Evolutionary conservation across 768 basidiomycete genomes (phyloP).

Genomic region (Amyloporia xantha): DNA sequence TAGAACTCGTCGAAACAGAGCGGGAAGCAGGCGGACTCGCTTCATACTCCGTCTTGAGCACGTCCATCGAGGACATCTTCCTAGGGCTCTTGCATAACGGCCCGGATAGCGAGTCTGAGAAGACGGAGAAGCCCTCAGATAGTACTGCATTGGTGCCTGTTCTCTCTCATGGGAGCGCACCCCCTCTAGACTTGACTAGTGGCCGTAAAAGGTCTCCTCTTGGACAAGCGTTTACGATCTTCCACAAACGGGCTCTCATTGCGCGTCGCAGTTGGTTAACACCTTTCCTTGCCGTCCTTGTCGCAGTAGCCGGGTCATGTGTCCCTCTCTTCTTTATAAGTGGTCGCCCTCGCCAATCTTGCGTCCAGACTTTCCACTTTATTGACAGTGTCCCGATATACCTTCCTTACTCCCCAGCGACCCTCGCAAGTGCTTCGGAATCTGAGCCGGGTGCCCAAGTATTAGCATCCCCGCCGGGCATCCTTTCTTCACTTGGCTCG

Average conservation of each 20-base stretch:
- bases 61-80: slow-evolving; percentile 80
- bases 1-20: slow-evolving; percentile 47
- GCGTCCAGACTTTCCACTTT: slow-evolving; percentile 33
- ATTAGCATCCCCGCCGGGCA: slow-evolving; percentile 48
- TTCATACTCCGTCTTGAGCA: slow-evolving; percentile 63
- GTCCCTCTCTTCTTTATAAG: slow-evolving; percentile 63
- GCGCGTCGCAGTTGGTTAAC: slow-evolving; percentile 64
- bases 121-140: slow-evolving; percentile 3
- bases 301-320: slow-evolving; percentile 55
- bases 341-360: slow-evolving; percentile 41
- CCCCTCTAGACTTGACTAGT: slow-evolving; percentile 35
- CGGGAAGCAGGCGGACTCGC: slow-evolving; percentile 30
- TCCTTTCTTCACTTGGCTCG: slow-evolving; percentile 40
- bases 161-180: background rate
- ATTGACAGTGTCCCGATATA: slow-evolving; percentile 42
- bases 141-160: slow-evolving; percentile 7
- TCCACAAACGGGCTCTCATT: slow-evolving; percentile 63
- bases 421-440: background rate
- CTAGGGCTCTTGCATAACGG: slow-evolving; percentile 55
- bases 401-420: slow-evolving; percentile 40
- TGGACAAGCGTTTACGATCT: slow-evolving; percentile 64
- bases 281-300: slow-evolving; percentile 40
- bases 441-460: slow-evolving; percentile 27
- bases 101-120: slow-evolving; percentile 23
- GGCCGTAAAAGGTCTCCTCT: slow-evolving; percentile 52